phyloP scores from a whole-genome alignment of 2,329 filamentous ascomycete genomes.

The Stagonosporopsis chrysanthemi region DNA sequence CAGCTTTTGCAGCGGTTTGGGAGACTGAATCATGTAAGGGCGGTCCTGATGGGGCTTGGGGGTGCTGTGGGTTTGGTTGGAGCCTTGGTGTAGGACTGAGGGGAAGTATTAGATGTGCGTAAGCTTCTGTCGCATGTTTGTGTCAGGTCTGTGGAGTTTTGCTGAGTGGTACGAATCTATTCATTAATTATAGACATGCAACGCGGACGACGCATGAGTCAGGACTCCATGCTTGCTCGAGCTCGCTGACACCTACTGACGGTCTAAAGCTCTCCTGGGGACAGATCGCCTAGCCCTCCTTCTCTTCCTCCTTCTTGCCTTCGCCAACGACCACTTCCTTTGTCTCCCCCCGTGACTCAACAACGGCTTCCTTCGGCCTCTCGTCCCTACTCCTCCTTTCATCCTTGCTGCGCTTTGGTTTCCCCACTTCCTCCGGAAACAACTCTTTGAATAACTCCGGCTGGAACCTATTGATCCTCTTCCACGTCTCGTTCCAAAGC shows the following conservation, averaged over 20 bases:
- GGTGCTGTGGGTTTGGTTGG: constrained; percentile 36
- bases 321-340: constrained; percentile 6
- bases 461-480: constrained; percentile 66
- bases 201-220: not conserved
- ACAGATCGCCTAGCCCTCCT: constrained; percentile 20
- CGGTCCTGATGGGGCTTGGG: constrained; percentile 33
- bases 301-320: constrained; percentile 14
- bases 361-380: constrained; percentile 17
- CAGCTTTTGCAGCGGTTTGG: constrained; percentile 32
- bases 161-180: not conserved
- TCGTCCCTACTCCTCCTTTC: constrained; percentile 25
- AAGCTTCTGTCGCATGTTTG: not conserved
- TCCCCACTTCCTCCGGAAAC: constrained; percentile 59
- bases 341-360: constrained; percentile 5
- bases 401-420: constrained; percentile 36
- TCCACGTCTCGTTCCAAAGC: constrained; percentile 69
- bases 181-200: not conserved
- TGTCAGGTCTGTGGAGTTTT: not conserved
- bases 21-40: constrained; percentile 33
- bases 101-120: not conserved
- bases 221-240: not conserved
- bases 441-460: constrained; percentile 66
- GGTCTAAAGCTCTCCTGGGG: not conserved
- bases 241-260: no score
- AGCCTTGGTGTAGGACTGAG: constrained; percentile 9